Evolutionary conservation across 2,329 filamentous ascomycete genomes (phyloP).

Genomic region (Scedosporium dehoogii): DNA sequence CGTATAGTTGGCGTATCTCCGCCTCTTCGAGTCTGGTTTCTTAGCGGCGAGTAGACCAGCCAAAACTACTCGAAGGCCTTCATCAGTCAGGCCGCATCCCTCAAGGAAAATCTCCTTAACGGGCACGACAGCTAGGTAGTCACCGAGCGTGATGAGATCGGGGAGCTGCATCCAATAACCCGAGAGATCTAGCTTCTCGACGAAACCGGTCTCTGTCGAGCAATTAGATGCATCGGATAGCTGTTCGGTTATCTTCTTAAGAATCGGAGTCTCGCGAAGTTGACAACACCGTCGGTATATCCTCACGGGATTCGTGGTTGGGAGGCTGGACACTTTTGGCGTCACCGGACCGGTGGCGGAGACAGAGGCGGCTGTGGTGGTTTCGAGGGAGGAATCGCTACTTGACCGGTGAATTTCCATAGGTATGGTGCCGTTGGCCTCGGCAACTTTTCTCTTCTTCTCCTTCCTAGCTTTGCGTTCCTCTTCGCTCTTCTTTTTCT

Average conservation of each 20-base stretch:
- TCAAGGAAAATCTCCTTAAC: constrained; percentile 79
- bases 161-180: constrained; percentile 74
- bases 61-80: constrained; percentile 76
- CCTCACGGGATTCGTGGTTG: constrained; percentile 81
- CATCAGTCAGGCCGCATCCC: constrained; percentile 77
- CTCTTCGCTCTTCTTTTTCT: constrained; percentile 90
- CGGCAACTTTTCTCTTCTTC: constrained; percentile 72
- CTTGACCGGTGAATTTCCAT: constrained; percentile 71
- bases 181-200: constrained; percentile 73
- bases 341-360: neutral
- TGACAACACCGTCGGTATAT: constrained; percentile 95
- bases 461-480: constrained; percentile 89
- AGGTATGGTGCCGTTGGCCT: constrained; percentile 78
- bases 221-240: constrained; percentile 62
- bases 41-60: constrained; percentile 77
- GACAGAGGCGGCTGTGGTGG: constrained; percentile 2
- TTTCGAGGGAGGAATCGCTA: constrained; percentile 41
- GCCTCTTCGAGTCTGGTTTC: constrained; percentile 24
- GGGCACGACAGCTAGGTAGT: constrained; percentile 89
- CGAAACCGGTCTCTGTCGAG: constrained; percentile 59
- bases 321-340: constrained; percentile 31
- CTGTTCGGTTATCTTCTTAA: constrained; percentile 87
- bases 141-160: constrained; percentile 79
- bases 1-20: constrained; percentile 14
- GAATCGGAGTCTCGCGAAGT: constrained; percentile 79